Percentiles rank a stretch among this genome's conserved stretches.
Conservation (phyloP, 2,329 filamentous ascomycete genomes). For the Ophiostoma pallidulum region DNA sequence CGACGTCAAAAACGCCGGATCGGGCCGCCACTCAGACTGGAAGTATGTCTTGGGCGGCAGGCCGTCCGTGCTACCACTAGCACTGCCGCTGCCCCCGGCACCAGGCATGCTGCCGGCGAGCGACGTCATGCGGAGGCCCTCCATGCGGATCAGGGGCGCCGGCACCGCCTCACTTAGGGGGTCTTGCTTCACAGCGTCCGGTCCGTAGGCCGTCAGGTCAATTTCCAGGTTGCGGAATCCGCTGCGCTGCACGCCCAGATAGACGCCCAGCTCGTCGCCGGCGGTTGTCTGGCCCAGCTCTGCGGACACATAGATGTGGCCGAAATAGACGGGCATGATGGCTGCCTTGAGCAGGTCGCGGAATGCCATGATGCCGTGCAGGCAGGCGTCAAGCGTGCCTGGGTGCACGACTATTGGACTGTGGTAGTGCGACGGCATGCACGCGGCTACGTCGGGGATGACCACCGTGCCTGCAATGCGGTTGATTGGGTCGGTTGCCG, state of each 20-base stretch:
- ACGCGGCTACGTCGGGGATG: conserved; percentile 14
- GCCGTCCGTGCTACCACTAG: neutral
- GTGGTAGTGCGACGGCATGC: conserved; percentile 15
- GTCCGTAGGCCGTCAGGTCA: conserved; percentile 14
- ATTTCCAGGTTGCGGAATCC: conserved; percentile 17
- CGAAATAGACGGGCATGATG: conserved; percentile 18
- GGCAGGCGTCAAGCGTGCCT: conserved; percentile 17
- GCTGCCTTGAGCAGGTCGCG: conserved; percentile 14
- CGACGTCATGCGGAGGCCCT: conserved; percentile 16
- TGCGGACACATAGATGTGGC: conserved; percentile 11
- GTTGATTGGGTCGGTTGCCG: neutral
- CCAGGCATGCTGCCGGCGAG: conserved; percentile 13
- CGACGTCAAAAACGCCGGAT: conserved; percentile 12
- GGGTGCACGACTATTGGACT: conserved; percentile 17
- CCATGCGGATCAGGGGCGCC: conserved; percentile 15
- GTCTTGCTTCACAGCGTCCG: neutral
- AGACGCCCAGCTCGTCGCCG: conserved; percentile 10
- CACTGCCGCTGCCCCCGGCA: neutral
- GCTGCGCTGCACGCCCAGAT: conserved; percentile 12
- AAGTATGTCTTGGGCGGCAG: conserved; percentile 16
- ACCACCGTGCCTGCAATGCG: conserved; percentile 12
- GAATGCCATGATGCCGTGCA: conserved; percentile 18
- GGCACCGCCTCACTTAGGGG: neutral
- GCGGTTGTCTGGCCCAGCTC: conserved; percentile 2
- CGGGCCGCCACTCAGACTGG: conserved; percentile 13